phyloP scores from a whole-genome alignment of 2,329 filamentous ascomycete species.

The Aspergillus neoniger region DNA sequence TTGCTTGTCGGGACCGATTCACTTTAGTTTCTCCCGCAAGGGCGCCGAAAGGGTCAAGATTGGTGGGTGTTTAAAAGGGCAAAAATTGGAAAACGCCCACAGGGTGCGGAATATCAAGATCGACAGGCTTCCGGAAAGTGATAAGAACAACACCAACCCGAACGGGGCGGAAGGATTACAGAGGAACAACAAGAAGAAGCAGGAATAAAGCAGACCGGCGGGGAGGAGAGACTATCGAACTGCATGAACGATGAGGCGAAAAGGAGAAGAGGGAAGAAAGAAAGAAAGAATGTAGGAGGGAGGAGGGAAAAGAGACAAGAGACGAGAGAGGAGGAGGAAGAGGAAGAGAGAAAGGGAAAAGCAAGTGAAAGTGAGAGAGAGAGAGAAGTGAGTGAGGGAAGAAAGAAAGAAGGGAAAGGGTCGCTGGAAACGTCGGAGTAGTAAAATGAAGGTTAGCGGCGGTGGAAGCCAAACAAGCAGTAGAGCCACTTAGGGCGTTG shows the following conservation, averaged over 20 bases:
- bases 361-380: neutral
- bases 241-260: neutral
- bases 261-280: neutral
- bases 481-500: constrained; percentile 32
- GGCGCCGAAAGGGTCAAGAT: constrained; percentile 18
- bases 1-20: constrained; percentile 3
- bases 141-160: constrained; percentile 6
- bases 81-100: constrained; percentile 16
- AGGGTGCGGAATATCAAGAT: constrained; percentile 24
- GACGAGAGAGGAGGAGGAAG: constrained; percentile 11
- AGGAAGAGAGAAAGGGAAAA: constrained; percentile 9
- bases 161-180: constrained; percentile 11
- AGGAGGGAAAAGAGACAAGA: constrained; percentile 10
- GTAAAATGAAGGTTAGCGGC: constrained; percentile 23
- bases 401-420: constrained; percentile 16
- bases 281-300: constrained; percentile 2
- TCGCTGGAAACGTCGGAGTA: constrained; percentile 17
- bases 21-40: constrained; percentile 20
- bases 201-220: constrained; percentile 3
- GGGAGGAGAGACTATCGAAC: neutral
- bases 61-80: constrained; percentile 11
- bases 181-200: constrained; percentile 16
- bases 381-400: constrained; percentile 5
- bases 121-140: constrained; percentile 17
- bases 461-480: constrained; percentile 30